A percentile compares a stretch with the other conserved stretches of the same genome.
phyloP scores from a whole-genome alignment of 192 early-diverging fungal genomes.

The Coemansia sp. region DNA sequence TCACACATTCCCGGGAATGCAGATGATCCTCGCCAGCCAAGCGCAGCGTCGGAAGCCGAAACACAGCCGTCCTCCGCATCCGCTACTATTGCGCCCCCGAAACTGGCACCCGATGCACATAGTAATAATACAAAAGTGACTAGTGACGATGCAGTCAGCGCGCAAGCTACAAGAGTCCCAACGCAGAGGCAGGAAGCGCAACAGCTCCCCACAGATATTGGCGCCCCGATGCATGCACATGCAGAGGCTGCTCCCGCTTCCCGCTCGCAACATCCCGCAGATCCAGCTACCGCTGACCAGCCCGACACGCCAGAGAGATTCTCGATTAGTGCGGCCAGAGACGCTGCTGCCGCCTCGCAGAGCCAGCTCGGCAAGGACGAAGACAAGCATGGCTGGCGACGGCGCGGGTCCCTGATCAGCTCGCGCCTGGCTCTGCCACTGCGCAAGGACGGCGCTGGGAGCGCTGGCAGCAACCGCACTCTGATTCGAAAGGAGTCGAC shows the following conservation, averaged over 20 bases:
- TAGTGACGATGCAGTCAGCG: background rate
- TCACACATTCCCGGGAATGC: background rate
- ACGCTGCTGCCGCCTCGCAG: conserved; percentile 4
- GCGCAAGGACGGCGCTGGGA: conserved; percentile 17
- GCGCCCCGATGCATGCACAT: conserved; percentile 17
- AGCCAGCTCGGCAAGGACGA: conserved; percentile 11
- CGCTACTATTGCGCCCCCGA: background rate
- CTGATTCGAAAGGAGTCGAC: conserved; percentile 44
- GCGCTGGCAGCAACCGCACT: conserved; percentile 14
- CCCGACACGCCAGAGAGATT: conserved; percentile 21
- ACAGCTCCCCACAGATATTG: background rate
- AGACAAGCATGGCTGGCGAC: conserved; percentile 45
- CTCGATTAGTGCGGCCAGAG: conserved; percentile 24
- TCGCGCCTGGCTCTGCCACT: conserved; percentile 38
- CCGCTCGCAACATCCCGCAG: background rate
- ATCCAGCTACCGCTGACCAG: background rate
- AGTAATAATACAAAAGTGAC: background rate
- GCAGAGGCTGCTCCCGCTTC: conserved; percentile 29
- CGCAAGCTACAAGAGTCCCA: background rate
- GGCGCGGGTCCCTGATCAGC: conserved; percentile 47
- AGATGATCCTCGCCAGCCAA: background rate
- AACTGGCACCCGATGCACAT: background rate
- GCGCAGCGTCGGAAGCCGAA: background rate
- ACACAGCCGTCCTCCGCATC: background rate
- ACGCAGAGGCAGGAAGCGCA: background rate